Conservation (phyloP, 257 asterid genomes). For the Dorcoceras hygrometricum region DNA sequence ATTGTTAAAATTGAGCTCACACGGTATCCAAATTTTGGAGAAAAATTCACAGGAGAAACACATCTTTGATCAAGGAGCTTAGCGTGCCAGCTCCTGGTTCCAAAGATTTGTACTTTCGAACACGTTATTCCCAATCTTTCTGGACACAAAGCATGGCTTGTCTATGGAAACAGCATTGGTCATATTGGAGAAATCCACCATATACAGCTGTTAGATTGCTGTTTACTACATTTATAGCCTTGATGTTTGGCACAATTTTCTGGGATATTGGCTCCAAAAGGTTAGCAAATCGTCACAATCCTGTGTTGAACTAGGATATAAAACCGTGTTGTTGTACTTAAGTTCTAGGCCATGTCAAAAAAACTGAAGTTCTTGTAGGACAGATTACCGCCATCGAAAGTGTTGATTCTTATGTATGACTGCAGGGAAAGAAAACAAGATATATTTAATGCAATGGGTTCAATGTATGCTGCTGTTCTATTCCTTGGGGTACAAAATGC, state of each 20-base stretch:
- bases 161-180: slow-evolving; percentile 45
- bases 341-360: not conserved
- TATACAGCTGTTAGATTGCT: slow-evolving; percentile 42
- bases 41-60: slow-evolving; percentile 38
- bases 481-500: slow-evolving; percentile 44
- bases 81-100: slow-evolving; percentile 35
- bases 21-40: not conserved
- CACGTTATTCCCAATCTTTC: slow-evolving; percentile 39
- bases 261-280: slow-evolving; percentile 45
- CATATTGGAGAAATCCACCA: slow-evolving; percentile 48
- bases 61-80: slow-evolving; percentile 35
- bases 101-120: slow-evolving; percentile 32
- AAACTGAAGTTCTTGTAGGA: not conserved
- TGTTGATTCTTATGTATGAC: not conserved
- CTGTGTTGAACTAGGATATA: too few species aligned
- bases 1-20: not conserved
- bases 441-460: slow-evolving; percentile 47
- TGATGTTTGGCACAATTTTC: slow-evolving; percentile 46
- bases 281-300: slow-evolving; percentile 19
- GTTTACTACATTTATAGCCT: slow-evolving; percentile 41
- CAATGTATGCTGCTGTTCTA: slow-evolving; percentile 44
- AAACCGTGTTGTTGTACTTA: too few species aligned
- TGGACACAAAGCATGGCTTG: slow-evolving; percentile 44
- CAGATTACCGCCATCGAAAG: too few species aligned
- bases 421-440: slow-evolving; percentile 37